Evolutionary conservation across 2,329 filamentous ascomycete genomes (phyloP).

Genomic region (Ceratocystis huliohia): DNA sequence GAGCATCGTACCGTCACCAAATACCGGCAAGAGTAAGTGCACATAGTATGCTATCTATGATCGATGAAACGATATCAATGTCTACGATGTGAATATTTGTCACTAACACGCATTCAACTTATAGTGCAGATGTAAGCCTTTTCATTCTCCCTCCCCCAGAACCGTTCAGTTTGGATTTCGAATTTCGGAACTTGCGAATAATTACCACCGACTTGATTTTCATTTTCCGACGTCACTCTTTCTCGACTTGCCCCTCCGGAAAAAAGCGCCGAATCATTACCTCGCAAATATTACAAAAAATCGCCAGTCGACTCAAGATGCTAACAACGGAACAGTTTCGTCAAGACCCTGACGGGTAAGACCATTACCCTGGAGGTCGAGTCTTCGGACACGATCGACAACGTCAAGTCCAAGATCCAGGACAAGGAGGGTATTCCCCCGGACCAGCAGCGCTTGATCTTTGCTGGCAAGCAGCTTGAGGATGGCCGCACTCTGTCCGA

Average conservation of each 20-base stretch:
- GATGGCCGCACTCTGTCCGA: constrained; percentile 92
- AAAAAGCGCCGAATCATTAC: neutral
- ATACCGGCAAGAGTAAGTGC: constrained; percentile 48
- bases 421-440: constrained; percentile 98
- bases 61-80: neutral
- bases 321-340: constrained; percentile 57
- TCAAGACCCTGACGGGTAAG: constrained; percentile 99
- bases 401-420: constrained; percentile 99
- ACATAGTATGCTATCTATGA: constrained; percentile 13
- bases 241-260: constrained; percentile 19
- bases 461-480: constrained; percentile 98
- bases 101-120: constrained; percentile 36
- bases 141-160: constrained; percentile 14
- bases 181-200: neutral
- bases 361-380: constrained; percentile 99
- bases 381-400: constrained; percentile 98
- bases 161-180: neutral
- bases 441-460: constrained; percentile 97
- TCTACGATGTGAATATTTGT: constrained; percentile 14
- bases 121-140: constrained; percentile 79
- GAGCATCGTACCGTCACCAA: constrained; percentile 33
- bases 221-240: constrained; percentile 17
- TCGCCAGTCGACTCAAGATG: constrained; percentile 16
- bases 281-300: constrained; percentile 17
- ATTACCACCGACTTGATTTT: constrained; percentile 14